phyloP scores from a whole-genome alignment of 2,329 filamentous ascomycete genomes.

The Alternaria tenuissima region DNA sequence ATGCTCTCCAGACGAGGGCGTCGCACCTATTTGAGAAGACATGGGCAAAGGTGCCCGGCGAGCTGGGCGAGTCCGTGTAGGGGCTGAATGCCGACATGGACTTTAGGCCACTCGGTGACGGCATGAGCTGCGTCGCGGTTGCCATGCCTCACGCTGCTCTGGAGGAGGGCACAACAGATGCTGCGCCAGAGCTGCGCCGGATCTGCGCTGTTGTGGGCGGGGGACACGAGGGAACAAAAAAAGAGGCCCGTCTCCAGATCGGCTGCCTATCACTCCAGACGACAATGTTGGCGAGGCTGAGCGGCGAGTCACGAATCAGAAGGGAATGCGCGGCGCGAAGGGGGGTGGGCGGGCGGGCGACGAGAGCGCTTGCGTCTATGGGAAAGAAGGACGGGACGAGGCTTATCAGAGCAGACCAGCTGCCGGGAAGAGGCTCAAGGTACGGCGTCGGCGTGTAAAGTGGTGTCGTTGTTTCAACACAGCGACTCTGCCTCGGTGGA shows the following conservation, averaged over 20 bases:
- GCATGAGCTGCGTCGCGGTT: constrained; percentile 56
- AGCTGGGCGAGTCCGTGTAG: constrained; percentile 61
- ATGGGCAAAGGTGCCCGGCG: constrained; percentile 55
- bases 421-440: constrained; percentile 26
- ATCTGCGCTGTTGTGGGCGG: constrained; percentile 7
- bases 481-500: constrained; percentile 20
- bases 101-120: constrained; percentile 52
- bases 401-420: constrained; percentile 34
- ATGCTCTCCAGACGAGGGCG: constrained; percentile 44
- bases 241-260: background rate
- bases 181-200: constrained; percentile 39
- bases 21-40: constrained; percentile 55
- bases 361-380: constrained; percentile 24
- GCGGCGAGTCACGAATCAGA: constrained; percentile 30
- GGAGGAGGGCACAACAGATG: constrained; percentile 20
- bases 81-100: constrained; percentile 57
- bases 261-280: constrained; percentile 16
- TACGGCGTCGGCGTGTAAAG: constrained; percentile 7
- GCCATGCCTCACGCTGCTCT: constrained; percentile 46
- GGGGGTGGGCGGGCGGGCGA: constrained; percentile 28
- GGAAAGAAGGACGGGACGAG: constrained; percentile 22
- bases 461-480: constrained; percentile 28
- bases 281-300: constrained; percentile 32
- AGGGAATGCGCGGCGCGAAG: constrained; percentile 30
- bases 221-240: background rate